Base-by-base conservation (phyloP, 2,329 filamentous ascomycete species). In the Apiospora aurea region DNA sequence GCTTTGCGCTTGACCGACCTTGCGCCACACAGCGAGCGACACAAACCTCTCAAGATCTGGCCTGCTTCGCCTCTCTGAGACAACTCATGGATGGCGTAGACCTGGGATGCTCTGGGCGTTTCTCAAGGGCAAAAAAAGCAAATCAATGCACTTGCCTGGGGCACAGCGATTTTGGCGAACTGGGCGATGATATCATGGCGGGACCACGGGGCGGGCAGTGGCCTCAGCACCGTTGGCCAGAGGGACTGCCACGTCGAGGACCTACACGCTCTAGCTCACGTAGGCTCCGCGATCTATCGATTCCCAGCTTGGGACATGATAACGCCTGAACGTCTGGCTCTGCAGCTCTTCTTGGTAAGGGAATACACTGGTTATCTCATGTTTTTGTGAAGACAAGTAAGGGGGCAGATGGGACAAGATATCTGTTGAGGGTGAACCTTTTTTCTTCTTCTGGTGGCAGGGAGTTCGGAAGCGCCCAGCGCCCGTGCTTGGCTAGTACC, bases 141-240 rank as follows among this genome's bases (percentile, higher is more conserved):
- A 61, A 16, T 7, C 26, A 34, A 18, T 34, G 13, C 51, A 29
- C 26, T 24, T 8, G 16, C 8, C n/a, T 26, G 24, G 51, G 51
- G 14, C 21, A 16, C 53, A 21, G 29, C 53, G 16, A 34, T 10
- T 11, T 21, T 38, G 16, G 29, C 53, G 53, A 64, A 13, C 57
- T 64, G 29, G 18, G 24, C 21, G 46, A 64, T 64, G 57, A 64
- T 14, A 24, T 64, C 57, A 64, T 38, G 41, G 34, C 18, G 34
- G 57, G 34, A 41, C 29, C 29, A 18, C 57, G 57, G 57, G 34
- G 53, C 53, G 29, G 18, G 57, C 34, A 41, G 57, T n/a, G 57
- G 57, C 34, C 57, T 64, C 57, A 64, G 57, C 57, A 64, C 57
- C 24, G 49, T 26, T 64, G 34, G 57, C 34, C 57, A 18, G 57